Percentiles rank a stretch among this genome's conserved stretches.
Conservation (phyloP, 805 yeast species). For the Ogataea trehalophila region DNA sequence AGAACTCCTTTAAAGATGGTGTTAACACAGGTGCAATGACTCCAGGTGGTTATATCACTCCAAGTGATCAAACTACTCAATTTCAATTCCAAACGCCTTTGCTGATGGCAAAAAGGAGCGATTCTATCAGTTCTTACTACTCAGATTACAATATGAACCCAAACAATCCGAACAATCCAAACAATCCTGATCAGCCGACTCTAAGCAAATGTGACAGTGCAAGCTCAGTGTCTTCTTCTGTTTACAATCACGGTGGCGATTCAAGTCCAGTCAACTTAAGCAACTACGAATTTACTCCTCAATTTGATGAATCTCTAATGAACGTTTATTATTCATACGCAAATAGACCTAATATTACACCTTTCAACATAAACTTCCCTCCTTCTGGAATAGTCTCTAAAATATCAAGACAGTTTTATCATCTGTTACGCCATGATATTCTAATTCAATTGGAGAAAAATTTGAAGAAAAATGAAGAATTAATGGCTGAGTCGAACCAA, state of each 20-base stretch:
- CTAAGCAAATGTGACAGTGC: constrained; percentile 20
- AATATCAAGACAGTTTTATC: constrained; percentile 53
- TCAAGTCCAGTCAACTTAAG: constrained; percentile 17
- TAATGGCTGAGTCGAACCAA: constrained; percentile 21
- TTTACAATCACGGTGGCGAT: constrained; percentile 13
- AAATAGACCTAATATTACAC: constrained; percentile 59
- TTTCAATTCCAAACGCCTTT: constrained; percentile 22
- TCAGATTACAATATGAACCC: constrained; percentile 11
- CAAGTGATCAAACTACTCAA: constrained; percentile 18
- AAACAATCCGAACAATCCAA: constrained; percentile 2
- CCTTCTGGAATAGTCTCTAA: constrained; percentile 62
- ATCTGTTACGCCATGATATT: constrained; percentile 12
- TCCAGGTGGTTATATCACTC: constrained; percentile 19
- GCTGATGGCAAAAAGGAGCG: constrained; percentile 11
- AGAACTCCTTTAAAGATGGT: constrained; percentile 14
- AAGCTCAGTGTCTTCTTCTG: constrained; percentile 19
- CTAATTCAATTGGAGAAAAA: constrained; percentile 23
- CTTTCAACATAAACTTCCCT: constrained; percentile 60
- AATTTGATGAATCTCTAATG: constrained; percentile 42
- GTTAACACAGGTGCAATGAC: constrained; percentile 8
- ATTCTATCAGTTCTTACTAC: constrained; percentile 15
- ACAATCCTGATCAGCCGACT: not conserved
- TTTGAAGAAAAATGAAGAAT: constrained; percentile 23
- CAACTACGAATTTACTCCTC: constrained; percentile 29
- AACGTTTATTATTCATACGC: constrained; percentile 44